Percentiles rank a stretch among this genome's conserved stretches.
Evolutionary conservation across 2,329 filamentous ascomycete genomes (phyloP).

Genomic region (Ophiostoma angusticollis): DNA sequence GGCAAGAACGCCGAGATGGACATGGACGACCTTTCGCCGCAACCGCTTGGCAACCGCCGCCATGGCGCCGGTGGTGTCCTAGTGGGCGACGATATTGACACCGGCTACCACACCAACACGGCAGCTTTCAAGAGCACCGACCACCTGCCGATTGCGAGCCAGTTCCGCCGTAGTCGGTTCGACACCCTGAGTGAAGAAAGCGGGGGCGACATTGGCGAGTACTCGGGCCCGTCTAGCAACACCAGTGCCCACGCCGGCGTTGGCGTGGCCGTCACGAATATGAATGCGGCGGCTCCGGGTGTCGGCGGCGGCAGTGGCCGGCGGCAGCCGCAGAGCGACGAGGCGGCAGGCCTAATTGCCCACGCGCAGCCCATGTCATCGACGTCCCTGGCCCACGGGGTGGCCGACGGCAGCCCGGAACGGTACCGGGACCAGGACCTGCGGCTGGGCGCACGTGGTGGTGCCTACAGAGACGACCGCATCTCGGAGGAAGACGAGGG

Average conservation of each 20-base stretch:
- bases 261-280: not conserved
- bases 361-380: conserved; percentile 24
- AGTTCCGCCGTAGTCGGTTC: conserved; percentile 24
- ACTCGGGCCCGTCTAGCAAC: not conserved
- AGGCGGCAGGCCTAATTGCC: conserved; percentile 20
- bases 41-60: not conserved
- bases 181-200: conserved; percentile 10
- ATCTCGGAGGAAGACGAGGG: no score
- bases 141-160: conserved; percentile 26
- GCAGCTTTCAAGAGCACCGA: conserved; percentile 23
- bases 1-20: conserved; percentile 20
- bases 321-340: conserved; percentile 16
- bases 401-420: conserved; percentile 6
- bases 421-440: conserved; percentile 6
- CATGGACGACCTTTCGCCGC: conserved; percentile 23
- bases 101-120: conserved; percentile 12
- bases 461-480: no score
- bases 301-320: not conserved
- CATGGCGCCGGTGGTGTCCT: not conserved
- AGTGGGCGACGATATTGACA: conserved; percentile 10
- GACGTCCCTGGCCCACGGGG: not conserved
- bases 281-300: not conserved
- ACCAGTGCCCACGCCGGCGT: no score
- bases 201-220: not conserved
- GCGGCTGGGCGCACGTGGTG: not conserved